Percentiles rank a stretch among this genome's conserved stretches.
Evolutionary conservation across 1,284 basidiomycete species (phyloP).

Genomic region (Boletus smithii): DNA sequence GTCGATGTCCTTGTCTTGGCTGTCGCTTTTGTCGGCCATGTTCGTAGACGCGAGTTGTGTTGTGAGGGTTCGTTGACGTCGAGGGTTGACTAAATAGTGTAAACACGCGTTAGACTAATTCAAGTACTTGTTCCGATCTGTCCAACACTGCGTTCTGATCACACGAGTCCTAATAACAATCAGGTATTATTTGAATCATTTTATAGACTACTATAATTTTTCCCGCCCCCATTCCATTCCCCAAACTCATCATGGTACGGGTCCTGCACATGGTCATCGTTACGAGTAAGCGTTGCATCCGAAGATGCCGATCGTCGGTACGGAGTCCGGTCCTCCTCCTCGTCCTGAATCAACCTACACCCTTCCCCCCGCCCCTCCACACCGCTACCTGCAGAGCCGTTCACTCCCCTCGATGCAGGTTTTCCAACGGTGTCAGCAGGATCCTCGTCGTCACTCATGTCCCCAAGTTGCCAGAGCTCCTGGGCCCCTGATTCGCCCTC

Average conservation of each 20-base stretch:
- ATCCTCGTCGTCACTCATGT: constrained; percentile 60
- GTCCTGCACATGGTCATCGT: constrained; percentile 22
- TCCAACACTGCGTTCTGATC: no score
- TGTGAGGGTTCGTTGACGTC: no score
- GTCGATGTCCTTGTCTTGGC: constrained; percentile 42
- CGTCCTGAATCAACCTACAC: constrained; percentile 23
- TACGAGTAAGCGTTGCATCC: constrained; percentile 37
- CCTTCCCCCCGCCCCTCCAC: constrained; percentile 20
- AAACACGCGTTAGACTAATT: no score
- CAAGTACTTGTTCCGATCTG: no score
- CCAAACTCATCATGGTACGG: constrained; percentile 35
- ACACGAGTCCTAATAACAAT: constrained; percentile 3
- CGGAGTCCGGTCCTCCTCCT: constrained; percentile 26
- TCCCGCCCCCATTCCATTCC: constrained; percentile 27
- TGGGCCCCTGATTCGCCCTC: constrained; percentile 43
- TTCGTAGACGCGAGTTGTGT: neutral
- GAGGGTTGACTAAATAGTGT: no score
- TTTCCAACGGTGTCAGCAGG: constrained; percentile 8
- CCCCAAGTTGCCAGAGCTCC: constrained; percentile 63
- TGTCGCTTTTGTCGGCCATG: constrained; percentile 23
- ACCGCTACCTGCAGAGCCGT: neutral
- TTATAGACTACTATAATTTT: constrained; percentile 9
- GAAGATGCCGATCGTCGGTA: constrained; percentile 37
- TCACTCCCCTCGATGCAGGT: constrained; percentile 16
- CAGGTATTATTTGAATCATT: neutral